Evolutionary conservation across 306 rosid species (phyloP).

Genomic region (Fragaria nilgerrensis): DNA sequence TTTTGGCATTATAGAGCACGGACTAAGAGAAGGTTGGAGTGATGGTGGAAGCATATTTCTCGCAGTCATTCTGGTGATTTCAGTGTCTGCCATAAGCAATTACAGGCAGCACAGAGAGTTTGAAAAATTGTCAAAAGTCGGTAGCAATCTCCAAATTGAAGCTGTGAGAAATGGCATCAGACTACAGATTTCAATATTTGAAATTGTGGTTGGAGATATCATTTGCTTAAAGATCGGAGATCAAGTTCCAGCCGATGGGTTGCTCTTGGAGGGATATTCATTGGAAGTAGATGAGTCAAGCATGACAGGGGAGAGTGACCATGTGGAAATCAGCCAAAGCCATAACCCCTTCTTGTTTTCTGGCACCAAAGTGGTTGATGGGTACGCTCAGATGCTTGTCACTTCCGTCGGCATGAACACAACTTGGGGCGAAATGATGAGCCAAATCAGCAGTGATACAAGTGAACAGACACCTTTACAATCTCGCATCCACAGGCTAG

Average conservation of each 20-base stretch:
- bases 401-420: slow-evolving; percentile 53
- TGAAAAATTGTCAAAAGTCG: slow-evolving; percentile 33
- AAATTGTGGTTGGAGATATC: slow-evolving; percentile 47
- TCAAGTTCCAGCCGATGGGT: slow-evolving; percentile 54
- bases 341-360: slow-evolving; percentile 39
- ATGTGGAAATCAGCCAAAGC: slow-evolving; percentile 22
- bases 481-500: slow-evolving; percentile 30
- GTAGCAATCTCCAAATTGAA: slow-evolving; percentile 34
- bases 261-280: slow-evolving; percentile 38
- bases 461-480: slow-evolving; percentile 41
- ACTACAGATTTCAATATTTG: slow-evolving; percentile 31
- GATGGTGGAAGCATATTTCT: slow-evolving; percentile 36
- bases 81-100: slow-evolving; percentile 34
- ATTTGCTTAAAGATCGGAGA: slow-evolving; percentile 44
- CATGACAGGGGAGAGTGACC: slow-evolving; percentile 54
- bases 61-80: slow-evolving; percentile 35
- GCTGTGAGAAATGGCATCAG: slow-evolving; percentile 32
- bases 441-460: slow-evolving; percentile 26
- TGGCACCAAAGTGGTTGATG: slow-evolving; percentile 47
- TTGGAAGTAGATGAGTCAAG: slow-evolving; percentile 46
- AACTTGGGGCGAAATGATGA: slow-evolving; percentile 51
- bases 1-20: slow-evolving; percentile 31
- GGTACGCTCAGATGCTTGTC: slow-evolving; percentile 40
- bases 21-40: slow-evolving; percentile 39
- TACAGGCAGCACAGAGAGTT: slow-evolving; percentile 38